A percentile compares a stretch with the other conserved stretches of the same genome.
Conservation (phyloP, 2,329 filamentous ascomycete species). For the Alternaria hordeiaustralica region DNA sequence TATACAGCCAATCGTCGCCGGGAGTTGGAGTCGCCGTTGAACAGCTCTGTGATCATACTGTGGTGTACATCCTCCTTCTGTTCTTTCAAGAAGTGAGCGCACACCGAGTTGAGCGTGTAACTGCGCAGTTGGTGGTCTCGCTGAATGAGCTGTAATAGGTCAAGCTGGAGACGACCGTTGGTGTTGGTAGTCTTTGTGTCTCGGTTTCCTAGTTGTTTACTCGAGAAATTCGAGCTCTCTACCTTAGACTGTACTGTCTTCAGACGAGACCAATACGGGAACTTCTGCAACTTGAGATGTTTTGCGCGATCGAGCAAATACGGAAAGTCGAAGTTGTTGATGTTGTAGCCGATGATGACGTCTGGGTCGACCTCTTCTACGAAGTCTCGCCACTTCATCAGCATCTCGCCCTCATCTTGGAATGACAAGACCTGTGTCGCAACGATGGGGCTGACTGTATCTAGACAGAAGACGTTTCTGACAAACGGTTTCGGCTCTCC, state of each 20-base stretch:
- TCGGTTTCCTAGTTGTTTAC: constrained; percentile 97
- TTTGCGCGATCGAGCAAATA: constrained; percentile 89
- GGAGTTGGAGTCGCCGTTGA: constrained; percentile 94
- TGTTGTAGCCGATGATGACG: constrained; percentile 99
- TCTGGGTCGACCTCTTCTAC: constrained; percentile 90
- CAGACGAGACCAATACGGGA: constrained; percentile 87
- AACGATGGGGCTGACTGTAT: constrained; percentile 90
- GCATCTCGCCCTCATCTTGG: constrained; percentile 82
- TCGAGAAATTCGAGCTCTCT: constrained; percentile 86
- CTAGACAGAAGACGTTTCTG: constrained; percentile 93
- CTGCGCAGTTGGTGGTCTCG: constrained; percentile 93
- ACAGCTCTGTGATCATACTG: constrained; percentile 98
- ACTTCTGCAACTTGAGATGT: constrained; percentile 78
- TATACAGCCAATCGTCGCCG: constrained; percentile 90
- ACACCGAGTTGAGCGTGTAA: constrained; percentile 97
- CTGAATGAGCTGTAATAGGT: constrained; percentile 93
- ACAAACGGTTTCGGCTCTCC: constrained; percentile 96
- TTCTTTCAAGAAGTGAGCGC: constrained; percentile 90
- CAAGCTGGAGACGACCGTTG: constrained; percentile 89
- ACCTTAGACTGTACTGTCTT: constrained; percentile 72
- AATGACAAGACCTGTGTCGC: constrained; percentile 92
- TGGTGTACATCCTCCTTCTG: constrained; percentile 99
- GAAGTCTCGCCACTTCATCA: constrained; percentile 91
- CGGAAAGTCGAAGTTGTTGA: constrained; percentile 97
- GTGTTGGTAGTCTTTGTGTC: constrained; percentile 95